Percentiles rank a stretch among this genome's conserved stretches.
phyloP scores from a whole-genome alignment of 192 early-diverging fungal genomes.

The Oehlia diaphana region DNA sequence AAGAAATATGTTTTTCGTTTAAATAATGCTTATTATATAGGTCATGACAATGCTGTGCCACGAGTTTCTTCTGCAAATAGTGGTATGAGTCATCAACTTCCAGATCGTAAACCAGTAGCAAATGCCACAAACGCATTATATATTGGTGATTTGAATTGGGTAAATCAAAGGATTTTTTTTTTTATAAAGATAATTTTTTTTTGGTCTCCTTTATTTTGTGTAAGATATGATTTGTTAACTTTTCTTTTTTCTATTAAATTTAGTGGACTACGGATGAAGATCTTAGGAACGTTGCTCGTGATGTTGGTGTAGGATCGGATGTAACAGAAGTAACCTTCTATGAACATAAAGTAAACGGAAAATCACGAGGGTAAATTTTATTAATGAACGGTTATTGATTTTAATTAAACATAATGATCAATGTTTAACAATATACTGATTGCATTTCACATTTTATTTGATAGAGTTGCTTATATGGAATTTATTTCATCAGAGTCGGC shows the following conservation, averaged over 20 bases:
- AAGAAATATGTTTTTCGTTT: neutral
- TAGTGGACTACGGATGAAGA: conserved; percentile 63
- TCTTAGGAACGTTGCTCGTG: conserved; percentile 40
- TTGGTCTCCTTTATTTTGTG: neutral
- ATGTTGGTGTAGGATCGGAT: conserved; percentile 51
- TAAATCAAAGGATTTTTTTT: conserved; percentile 15
- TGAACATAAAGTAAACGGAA: conserved; percentile 67
- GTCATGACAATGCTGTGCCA: conserved; percentile 20
- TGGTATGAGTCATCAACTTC: conserved; percentile 1
- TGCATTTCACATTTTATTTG: neutral
- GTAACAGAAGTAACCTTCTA: conserved; percentile 57
- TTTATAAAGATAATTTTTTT: neutral
- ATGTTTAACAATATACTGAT: neutral
- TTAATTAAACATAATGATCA: no score
- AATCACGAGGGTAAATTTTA: conserved; percentile 53
- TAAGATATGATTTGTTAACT: neutral
- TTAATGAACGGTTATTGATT: no score
- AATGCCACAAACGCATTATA: conserved; percentile 45
- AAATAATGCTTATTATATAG: neutral
- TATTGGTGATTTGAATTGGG: conserved; percentile 48
- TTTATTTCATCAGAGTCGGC: conserved; percentile 49
- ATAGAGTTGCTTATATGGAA: conserved; percentile 53
- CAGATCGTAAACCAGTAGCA: conserved; percentile 30
- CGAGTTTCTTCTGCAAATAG: conserved; percentile 20
- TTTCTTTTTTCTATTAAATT: no score